Conservation (phyloP, 768 basidiomycete species). For the Kondoa subrosea region DNA sequence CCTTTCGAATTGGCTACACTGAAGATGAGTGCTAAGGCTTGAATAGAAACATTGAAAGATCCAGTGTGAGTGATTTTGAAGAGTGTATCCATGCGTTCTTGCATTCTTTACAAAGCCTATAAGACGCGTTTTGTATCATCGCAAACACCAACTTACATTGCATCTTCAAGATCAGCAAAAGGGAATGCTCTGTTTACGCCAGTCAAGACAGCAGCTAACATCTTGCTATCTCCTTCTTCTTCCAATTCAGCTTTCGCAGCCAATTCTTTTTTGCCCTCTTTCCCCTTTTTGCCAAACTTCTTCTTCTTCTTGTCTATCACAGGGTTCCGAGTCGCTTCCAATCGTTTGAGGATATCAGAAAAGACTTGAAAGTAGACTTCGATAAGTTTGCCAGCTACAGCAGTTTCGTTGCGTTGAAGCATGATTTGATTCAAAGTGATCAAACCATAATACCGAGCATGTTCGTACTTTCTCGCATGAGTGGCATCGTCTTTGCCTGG, state of each 20-base stretch:
- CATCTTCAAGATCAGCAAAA: constrained; percentile 64
- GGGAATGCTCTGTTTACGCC: constrained; percentile 91
- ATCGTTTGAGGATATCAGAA: constrained; percentile 55
- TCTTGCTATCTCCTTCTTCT: constrained; percentile 52
- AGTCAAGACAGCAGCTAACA: constrained; percentile 76
- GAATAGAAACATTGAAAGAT: constrained; percentile 91
- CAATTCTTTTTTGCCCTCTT: constrained; percentile 20
- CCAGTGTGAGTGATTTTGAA: constrained; percentile 89
- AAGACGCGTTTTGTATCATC: not conserved
- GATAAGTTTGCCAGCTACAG: constrained; percentile 59
- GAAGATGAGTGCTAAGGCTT: constrained; percentile 73
- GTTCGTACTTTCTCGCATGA: constrained; percentile 37
- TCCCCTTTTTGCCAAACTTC: constrained; percentile 24
- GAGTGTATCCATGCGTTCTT: constrained; percentile 63
- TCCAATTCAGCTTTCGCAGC: constrained; percentile 36
- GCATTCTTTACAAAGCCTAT: not conserved
- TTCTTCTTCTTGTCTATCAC: constrained; percentile 30
- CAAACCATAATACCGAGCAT: constrained; percentile 76
- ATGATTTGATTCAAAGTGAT: constrained; percentile 92
- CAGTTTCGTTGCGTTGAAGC: constrained; percentile 47
- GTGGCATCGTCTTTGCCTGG: constrained; percentile 38
- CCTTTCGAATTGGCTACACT: constrained; percentile 49
- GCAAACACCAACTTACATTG: constrained; percentile 39
- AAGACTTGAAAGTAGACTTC: constrained; percentile 92
- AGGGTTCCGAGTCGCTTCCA: constrained; percentile 25